Base-by-base conservation (phyloP, 163 green algal species). In the Picocystis sp. region DNA sequence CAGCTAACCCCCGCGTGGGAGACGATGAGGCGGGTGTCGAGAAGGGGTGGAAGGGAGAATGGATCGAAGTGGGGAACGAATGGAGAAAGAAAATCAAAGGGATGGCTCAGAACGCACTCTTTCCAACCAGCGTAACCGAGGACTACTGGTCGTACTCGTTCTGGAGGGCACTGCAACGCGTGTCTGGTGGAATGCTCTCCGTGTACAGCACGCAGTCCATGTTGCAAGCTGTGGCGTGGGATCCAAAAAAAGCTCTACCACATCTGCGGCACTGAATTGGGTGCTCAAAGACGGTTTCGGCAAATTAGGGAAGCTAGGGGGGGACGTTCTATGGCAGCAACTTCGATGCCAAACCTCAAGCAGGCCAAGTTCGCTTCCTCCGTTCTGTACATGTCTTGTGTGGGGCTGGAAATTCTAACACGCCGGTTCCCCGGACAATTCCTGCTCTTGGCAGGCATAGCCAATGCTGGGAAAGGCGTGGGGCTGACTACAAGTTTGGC, bases 331-430 rank as follows among this genome's bases (percentile, higher is more conserved):
- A 87, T 63, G 87, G 83, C 3, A 67, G 81, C 21, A 77, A 67
- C 1, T 94, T 95, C 52, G 89, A 96, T 59, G 80, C 77, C 0
- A 78, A 78, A 96, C 50, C 65, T 95, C n/a, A 96, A 97, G 73
- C 56, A 33, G 1, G 9, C 21, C 11, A 38, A 38, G 29, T 38
- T 38, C 29, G 29, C 29, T 12, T 38, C 29, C 5, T 38, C 29
- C 8, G 29, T 38, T 38, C 8, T 38, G 8, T 38, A 38, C 29
- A 38, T 38, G 29, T 38, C 29, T 12, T 38, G 29, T 38, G 29
- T 38, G 29, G 29, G 29, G 8, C 29, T 38, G 29, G 29, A 38
- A 38, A 38, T 38, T 8, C 8, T 38, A 8, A 38, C 29, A 12
- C 29, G 29, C 29, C 29, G 29, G 29, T 38, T 38, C 29, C 22